Evolutionary conservation across 208 protist species (phyloP).

Genomic region (Entamoeba histolytica): DNA sequence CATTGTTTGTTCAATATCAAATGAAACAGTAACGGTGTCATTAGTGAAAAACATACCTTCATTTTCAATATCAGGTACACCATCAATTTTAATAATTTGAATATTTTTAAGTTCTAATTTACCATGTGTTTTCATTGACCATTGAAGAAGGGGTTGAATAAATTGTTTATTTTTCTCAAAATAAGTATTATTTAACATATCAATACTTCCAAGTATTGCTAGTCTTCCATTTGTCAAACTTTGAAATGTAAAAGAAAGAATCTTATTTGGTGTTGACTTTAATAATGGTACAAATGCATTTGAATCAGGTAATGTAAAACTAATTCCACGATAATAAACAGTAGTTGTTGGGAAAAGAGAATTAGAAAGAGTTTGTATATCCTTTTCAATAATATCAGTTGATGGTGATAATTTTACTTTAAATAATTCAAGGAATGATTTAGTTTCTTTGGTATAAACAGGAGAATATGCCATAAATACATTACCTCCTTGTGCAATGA

Average conservation of each 20-base stretch:
- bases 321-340: background rate
- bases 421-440: background rate
- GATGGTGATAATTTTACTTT: background rate
- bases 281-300: background rate
- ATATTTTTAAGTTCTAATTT: background rate
- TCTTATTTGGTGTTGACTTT: background rate
- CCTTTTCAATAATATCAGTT: background rate
- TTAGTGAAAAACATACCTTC: background rate
- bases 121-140: background rate
- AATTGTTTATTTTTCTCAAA: background rate
- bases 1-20: background rate
- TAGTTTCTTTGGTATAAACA: background rate
- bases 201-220: background rate
- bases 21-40: background rate
- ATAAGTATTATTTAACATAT: background rate
- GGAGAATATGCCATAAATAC: background rate
- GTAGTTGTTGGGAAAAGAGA: background rate
- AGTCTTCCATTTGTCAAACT: background rate
- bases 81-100: background rate
- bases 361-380: background rate
- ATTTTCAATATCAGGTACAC: background rate
- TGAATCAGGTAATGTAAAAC: background rate
- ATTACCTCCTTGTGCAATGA: background rate
- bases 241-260: background rate
- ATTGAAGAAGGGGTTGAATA: background rate